Evolutionary conservation across 257 asterid genomes (phyloP), one percentile per base, ranked within the genome.

Genomic region (Solanum gracilifrons): DNA sequence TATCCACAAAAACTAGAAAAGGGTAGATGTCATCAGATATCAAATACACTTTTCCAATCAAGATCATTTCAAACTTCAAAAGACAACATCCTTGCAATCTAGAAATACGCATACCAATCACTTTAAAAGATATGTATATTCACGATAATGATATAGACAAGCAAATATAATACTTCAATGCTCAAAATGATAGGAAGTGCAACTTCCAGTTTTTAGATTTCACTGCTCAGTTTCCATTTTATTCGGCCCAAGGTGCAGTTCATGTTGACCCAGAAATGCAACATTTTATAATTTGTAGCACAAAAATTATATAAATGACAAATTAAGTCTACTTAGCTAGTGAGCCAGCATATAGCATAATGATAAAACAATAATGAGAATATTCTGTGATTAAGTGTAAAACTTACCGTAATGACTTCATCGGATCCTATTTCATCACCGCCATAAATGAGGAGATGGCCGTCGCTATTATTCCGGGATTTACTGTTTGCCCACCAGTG

Each of bases 381-480:
- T 36, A 84, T 35, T 86, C 35, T 41, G 27, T 32, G 31, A 68
- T 82, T 48, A 68, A 71, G 35, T 71, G 79, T 20, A 46, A 83
- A 88, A 92, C 95, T 60, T 87, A 96, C 99, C 92, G 98, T 95
- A 80, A 95, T 87, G 92, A 91, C 97, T 93, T 96, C 99, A 82
- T 94, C 95, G 37, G 94, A 91, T 84, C 98, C 98, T 88, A 95
- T 93, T 91, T 93, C 99, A 87, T 95, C 98, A 87, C 98, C 99
- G 85, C 99, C 99, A 88, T 96, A 96, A 55, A 96, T 89, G 91
- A 96, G 91, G 88, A 96, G 95, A 87, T 92, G 95, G 46, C 98
- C 96, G 55, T 92, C 93, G 11, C 71, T 92, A 66, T 88, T 93
- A 90, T 91, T 90, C 58, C 86, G 89, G 88, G 96, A 90, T 90